These are phyloP conservation scores for Lasiodiplodia theobromae DNA, from an alignment of 2,329 filamentous ascomycete genomes.

Conservation along the genomic window DNA sequence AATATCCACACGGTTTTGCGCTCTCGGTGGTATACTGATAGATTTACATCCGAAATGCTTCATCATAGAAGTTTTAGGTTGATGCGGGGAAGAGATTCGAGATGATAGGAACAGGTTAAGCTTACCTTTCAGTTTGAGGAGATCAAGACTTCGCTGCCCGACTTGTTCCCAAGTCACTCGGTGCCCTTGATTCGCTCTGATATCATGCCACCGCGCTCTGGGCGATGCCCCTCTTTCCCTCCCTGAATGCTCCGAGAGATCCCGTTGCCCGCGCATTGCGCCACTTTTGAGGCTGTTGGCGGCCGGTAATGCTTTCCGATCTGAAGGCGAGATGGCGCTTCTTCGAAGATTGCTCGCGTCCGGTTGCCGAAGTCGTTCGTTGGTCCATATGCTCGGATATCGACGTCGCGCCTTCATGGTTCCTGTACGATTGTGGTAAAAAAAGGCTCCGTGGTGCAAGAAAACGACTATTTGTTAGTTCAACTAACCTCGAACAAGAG, in stretches of 20 bases:
- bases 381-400: not conserved
- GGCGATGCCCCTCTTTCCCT: conserved; percentile 3
- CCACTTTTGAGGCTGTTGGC: not conserved
- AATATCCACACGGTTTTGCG: conserved; percentile 96
- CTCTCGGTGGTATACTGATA: conserved; percentile 80
- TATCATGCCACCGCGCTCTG: conserved; percentile 6
- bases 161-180: not conserved
- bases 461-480: not conserved
- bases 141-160: conserved; percentile 8
- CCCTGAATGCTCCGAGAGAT: not conserved
- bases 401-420: not conserved
- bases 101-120: conserved; percentile 15
- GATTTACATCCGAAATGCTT: conserved; percentile 98
- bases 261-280: conserved; percentile 2
- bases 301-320: not conserved
- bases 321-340: not conserved
- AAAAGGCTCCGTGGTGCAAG: not conserved
- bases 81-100: not conserved
- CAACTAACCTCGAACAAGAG: not conserved
- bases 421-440: not conserved
- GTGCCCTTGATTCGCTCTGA: conserved; percentile 10
- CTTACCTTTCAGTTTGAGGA: conserved; percentile 14
- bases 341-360: not conserved
- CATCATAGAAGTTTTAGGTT: conserved; percentile 68
- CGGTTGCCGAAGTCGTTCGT: conserved; percentile 1